Conservation (phyloP, 2,329 filamentous ascomycete genomes). For the Trichoderma arundinaceum region DNA sequence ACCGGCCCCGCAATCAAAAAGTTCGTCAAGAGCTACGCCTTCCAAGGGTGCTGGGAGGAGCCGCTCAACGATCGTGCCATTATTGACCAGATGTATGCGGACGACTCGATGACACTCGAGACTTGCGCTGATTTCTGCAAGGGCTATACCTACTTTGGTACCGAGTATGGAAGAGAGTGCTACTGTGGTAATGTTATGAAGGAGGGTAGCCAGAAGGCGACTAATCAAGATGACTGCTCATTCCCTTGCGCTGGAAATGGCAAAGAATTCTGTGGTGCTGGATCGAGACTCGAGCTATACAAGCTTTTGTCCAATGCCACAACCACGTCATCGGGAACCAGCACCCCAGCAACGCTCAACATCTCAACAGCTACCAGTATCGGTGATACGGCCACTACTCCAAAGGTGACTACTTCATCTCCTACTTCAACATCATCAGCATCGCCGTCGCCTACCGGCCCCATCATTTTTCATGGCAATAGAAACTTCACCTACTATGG, state of each 20-base stretch:
- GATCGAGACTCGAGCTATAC: conserved; percentile 37
- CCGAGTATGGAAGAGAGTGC: conserved; percentile 48
- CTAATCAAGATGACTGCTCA: conserved; percentile 44
- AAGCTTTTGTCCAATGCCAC: conserved; percentile 30
- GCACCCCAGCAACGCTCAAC: conserved; percentile 19
- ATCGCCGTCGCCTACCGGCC: conserved; percentile 37
- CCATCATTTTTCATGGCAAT: conserved; percentile 44
- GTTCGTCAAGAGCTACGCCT: conserved; percentile 38
- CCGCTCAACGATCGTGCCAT: conserved; percentile 43
- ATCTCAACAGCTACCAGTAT: conserved; percentile 24
- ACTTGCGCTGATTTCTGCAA: conserved; percentile 42
- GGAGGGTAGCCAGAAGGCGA: conserved; percentile 38
- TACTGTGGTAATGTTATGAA: conserved; percentile 47
- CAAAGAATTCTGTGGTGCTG: conserved; percentile 46
- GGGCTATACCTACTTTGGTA: conserved; percentile 42
- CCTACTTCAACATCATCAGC: conserved; percentile 32
- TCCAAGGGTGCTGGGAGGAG: conserved; percentile 49
- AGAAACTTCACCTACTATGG: conserved; percentile 48
- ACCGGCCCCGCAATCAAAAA: conserved; percentile 26
- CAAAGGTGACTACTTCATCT: not conserved
- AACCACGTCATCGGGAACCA: conserved; percentile 9
- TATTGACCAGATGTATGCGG: conserved; percentile 38
- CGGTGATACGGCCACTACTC: not conserved
- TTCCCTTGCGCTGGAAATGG: conserved; percentile 44
- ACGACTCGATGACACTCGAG: conserved; percentile 47